Percentiles rank a stretch among this genome's conserved stretches.
Conservation (phyloP, 2,329 filamentous ascomycete species). For the Venturia nashicola region DNA sequence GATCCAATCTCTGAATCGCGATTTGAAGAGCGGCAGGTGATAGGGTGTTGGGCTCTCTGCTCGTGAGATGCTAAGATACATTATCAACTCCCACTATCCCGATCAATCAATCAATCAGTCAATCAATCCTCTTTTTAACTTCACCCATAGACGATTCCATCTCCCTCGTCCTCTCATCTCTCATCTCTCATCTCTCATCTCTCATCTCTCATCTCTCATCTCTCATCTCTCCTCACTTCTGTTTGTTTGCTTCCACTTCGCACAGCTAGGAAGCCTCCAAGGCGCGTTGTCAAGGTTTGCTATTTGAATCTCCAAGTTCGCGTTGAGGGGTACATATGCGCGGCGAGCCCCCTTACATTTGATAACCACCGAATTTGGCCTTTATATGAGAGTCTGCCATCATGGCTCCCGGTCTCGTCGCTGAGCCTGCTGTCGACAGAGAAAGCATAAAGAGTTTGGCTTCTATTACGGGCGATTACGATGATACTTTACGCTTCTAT, state of each 20-base stretch:
- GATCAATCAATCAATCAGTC: background rate
- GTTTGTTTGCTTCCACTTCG: background rate
- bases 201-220: too few relatives aligned
- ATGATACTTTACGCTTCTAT: slow-evolving; percentile 84
- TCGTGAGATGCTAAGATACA: too few relatives aligned
- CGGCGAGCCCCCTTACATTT: background rate
- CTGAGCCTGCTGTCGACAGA: slow-evolving; percentile 35
- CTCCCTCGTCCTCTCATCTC: background rate
- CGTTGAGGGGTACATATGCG: background rate
- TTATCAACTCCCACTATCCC: background rate
- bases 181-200: too few relatives aligned
- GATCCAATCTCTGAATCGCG: background rate
- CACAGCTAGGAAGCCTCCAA: background rate
- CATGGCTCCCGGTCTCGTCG: slow-evolving; percentile 48
- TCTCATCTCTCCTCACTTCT: background rate
- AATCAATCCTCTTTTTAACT: background rate
- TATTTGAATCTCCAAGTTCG: background rate
- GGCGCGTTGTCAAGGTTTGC: background rate
- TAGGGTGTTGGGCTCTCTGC: background rate
- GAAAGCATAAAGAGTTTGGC: slow-evolving; percentile 37
- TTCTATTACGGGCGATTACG: slow-evolving; percentile 61
- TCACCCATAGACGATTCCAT: background rate
- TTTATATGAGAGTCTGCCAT: background rate
- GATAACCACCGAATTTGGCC: background rate
- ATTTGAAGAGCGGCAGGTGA: background rate